Base-by-base conservation (phyloP, 2,329 filamentous ascomycete genomes). In the Fusarium sambucinum region DNA sequence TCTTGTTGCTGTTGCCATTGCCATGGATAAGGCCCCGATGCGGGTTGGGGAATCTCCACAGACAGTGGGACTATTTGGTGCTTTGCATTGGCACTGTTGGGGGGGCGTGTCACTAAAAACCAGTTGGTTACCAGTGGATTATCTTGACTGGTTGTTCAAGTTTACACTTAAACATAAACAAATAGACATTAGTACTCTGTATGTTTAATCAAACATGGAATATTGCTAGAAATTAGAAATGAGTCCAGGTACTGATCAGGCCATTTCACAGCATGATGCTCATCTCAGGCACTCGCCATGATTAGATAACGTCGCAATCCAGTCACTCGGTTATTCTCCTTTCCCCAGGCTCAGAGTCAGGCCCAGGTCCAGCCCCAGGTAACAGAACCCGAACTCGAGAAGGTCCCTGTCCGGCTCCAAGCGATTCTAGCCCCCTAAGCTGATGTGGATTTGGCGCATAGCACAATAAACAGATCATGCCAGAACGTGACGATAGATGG, bases 41-140 rank as follows among this genome's bases (percentile, higher is more conserved):
- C 70, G 57, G 69, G 66, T 69, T 72, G 71, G 68, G 69, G 64
- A 51, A 66, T 65, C 38, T 50, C 42, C 47, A 63, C 41, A 45
- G 62, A 63, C 41, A 45, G 62, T 69, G 63, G 62, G 46, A 48
- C 61, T 44, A 35, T 40, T 35, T 62, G 40, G 25, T 55, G 47
- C 52, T 47, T 54, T 21, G 47, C 51, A 55, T 42, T 40, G 62
- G 21, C 48, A 47, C 41, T 35, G 52, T 47, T 14, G n/a, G 41
- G 45, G 46, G 60, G 67, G 67, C 12, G 67, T 69, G 62, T 13
- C 23, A 30, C 16, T 70, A 67, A 16, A 10, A 6, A 33, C 2
- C 33, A 35, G 9, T n/a, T 6, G 9, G 33, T 29, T 17, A 7
- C 29, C 10, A 54, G 30, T 50, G 32, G 14, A 33, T 27, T 38